Base-by-base conservation (phyloP, 1,284 basidiomycete genomes). In the Malassezia equina region DNA sequence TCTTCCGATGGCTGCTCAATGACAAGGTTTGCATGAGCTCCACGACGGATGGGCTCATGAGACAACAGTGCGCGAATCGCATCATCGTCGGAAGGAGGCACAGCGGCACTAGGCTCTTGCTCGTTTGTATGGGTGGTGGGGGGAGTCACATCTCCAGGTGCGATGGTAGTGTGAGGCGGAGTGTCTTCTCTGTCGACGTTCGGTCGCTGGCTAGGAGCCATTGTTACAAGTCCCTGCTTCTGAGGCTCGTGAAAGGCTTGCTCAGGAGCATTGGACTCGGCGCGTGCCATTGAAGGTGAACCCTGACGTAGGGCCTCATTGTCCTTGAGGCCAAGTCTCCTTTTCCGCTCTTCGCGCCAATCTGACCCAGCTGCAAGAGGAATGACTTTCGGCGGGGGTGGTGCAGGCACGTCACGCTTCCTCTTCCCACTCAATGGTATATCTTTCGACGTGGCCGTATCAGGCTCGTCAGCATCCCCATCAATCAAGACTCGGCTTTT, bases 271-370 rank as follows among this genome's bases (percentile, higher is more conserved):
- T 25, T 15, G 17, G 51, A 54, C 2, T 51, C 33, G n/a, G 40
- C 32, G 7, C 57, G 53, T 52, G 61, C 62, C 21, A 61, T 59
- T 8, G 57, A 54, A 13, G 61, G 54, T 21, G 64, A 62, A 12
- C 65, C 62, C 4, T 64, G 27, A 2, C 50, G 41, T 19, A 57
- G 32, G 4, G 63, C 54, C 31, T 65, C 56, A 12, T 54, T 25
- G 2, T 57, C 60, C 9, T 60, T 34, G 24, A 57, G 11, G 4
- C 69, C 69, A 11, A 69, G 42, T 2, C 67, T 59, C 29, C 59
- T 49, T 43, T 65, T 69, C 17, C 67, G 52, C 21, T 69, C 69
- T 24, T 69, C 59, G 12, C 64, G 55, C 69, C 69, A 71, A 47
- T 71, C 63, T 13, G 54, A 44, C 24, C 61, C 58, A 32, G 63